phyloP scores from a whole-genome alignment of 352 stramenopile genomes.

The Thalassiosira ordinaria region DNA sequence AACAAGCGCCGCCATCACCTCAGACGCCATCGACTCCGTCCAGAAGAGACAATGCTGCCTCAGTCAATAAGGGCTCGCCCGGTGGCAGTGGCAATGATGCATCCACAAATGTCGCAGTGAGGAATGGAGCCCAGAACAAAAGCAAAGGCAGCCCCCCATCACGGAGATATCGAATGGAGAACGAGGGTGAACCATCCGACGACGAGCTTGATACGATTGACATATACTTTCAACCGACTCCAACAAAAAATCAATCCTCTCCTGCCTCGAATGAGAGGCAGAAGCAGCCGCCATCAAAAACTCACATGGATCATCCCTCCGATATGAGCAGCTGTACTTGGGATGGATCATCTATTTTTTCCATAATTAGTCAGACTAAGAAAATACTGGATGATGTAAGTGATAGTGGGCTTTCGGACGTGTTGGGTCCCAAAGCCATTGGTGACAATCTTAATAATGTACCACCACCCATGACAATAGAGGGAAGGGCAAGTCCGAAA shows the following conservation, averaged over 20 bases:
- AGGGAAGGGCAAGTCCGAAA: no score
- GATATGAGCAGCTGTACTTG: slow-evolving; percentile 33
- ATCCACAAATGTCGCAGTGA: no score
- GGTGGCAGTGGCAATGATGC: no score
- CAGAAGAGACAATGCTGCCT: no score
- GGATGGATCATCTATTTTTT: slow-evolving; percentile 42
- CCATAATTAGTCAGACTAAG: slow-evolving; percentile 48
- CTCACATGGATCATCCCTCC: slow-evolving; percentile 7
- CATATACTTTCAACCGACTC: slow-evolving; percentile 34
- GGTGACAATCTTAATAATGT: no score
- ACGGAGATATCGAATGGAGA: background rate
- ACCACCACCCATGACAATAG: no score
- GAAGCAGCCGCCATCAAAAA: background rate
- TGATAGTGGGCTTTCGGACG: slow-evolving; percentile 20
- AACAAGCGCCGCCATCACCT: background rate
- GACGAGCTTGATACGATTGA: slow-evolving; percentile 48
- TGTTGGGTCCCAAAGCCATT: slow-evolving; percentile 41
- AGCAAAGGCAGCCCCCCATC: background rate
- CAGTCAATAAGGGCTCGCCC: no score
- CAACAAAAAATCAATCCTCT: no score
- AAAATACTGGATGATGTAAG: slow-evolving; percentile 14
- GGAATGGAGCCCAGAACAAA: no score
- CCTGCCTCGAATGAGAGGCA: slow-evolving; percentile 9
- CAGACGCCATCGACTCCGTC: no score
- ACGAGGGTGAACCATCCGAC: slow-evolving; percentile 4